Base-by-base conservation (phyloP, 371 early-diverging fungal species). In the Zychaea mexicana region DNA sequence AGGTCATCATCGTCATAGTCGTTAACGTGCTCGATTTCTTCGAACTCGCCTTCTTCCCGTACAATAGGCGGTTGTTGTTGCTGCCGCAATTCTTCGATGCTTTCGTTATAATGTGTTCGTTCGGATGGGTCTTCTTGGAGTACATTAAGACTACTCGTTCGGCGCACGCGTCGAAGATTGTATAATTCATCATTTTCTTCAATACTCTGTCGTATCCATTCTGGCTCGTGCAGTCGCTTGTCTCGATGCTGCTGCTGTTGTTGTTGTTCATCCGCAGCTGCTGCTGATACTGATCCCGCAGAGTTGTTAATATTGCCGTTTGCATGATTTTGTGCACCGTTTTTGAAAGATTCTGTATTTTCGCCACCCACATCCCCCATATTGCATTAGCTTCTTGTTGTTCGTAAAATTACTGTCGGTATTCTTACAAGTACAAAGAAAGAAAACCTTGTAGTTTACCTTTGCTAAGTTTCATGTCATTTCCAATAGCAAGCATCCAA, bases 81-180 rank as follows among this genome's bases (percentile, higher is more conserved):
- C n/a, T n/a, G n/a, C n/a, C n/a, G n/a, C n/a, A n/a, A n/a, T n/a
- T 62, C 59, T 2, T 58, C 28, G n/a, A 58, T 38, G 17, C 59
- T 58, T 45, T 58, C 59, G 12, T 39, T 39, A 27, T 58, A 58
- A 30, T 58, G 28, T 12, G 38, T 45, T 19, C 38, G 32, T 45
- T 58, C 59, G 15, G 59, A 58, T 36, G 56, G 61, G 22, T 31
- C 60, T 30, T 76, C 78, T 52, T 75, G 64, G 17, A 81, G 36
- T 0, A 81, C 82, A 38, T 81, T 74, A 8, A 81, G 45, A 62
- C 82, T 81, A 36, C 82, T 81, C 8, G 82, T 81, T 45, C 79
- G 68, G 27, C 74, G 60, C 26, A 62, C 68, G 2, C 64, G 63
- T 12, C 64, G 63, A 8, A 66, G 26, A 7, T 66, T 38, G 30